These are phyloP conservation scores for Umbelopsis ramanniana DNA, from an alignment of 192 early-diverging fungal genomes.

Conservation along the genomic window DNA sequence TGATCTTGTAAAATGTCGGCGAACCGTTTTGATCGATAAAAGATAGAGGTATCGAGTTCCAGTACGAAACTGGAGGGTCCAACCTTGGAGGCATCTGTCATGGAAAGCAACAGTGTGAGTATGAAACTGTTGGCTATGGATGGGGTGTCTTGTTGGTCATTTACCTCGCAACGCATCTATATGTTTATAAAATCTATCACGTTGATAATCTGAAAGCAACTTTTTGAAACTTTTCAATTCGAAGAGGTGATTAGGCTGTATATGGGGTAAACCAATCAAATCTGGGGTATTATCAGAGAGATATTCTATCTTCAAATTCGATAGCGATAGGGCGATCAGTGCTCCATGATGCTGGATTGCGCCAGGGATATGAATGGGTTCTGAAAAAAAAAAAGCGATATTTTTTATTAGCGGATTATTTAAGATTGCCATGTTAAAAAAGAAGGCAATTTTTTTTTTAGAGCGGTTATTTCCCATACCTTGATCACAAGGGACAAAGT, in stretches of 20 bases:
- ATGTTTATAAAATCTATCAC: not conserved
- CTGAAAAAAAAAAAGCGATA: not conserved
- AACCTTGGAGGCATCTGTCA: constrained; percentile 12
- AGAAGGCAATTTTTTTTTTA: not conserved
- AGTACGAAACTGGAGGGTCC: constrained; percentile 9
- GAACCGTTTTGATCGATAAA: not conserved
- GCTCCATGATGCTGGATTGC: constrained; percentile 6
- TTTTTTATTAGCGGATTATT: not conserved
- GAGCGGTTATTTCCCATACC: not conserved
- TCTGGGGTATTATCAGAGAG: constrained; percentile 3
- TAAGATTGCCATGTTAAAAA: not conserved
- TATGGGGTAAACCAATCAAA: constrained; percentile 16
- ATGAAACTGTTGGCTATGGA: too few species aligned
- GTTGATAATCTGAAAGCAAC: constrained; percentile 1
- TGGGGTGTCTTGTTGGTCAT: too few species aligned
- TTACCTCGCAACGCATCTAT: constrained; percentile 6
- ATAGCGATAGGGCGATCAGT: not conserved
- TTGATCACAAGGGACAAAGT: constrained; percentile 13
- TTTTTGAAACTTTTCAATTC: constrained; percentile 15
- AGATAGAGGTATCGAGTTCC: constrained; percentile 2
- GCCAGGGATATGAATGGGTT: constrained; percentile 18
- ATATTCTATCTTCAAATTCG: constrained; percentile 14
- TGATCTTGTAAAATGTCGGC: constrained; percentile 6
- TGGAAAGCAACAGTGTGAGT: not conserved
- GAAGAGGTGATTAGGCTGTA: constrained; percentile 1